Percentiles rank a stretch among this genome's conserved stretches.
These are phyloP conservation scores for Xylaria bambusicola DNA, from an alignment of 495 filamentous ascomycete genomes.

Conservation along the genomic window DNA sequence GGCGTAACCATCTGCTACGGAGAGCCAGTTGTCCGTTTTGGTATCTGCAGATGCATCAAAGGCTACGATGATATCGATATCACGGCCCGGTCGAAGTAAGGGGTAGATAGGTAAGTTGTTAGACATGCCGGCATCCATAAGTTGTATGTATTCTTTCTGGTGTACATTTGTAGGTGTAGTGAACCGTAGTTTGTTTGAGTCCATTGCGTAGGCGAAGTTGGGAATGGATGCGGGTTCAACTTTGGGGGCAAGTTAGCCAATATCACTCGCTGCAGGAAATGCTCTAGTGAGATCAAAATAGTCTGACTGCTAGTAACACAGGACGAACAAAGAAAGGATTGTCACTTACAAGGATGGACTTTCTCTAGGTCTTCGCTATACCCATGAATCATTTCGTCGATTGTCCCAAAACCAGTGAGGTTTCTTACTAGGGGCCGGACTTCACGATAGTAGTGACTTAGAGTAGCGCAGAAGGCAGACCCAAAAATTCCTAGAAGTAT, in stretches of 20 bases:
- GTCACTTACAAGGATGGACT: slow-evolving; percentile 65
- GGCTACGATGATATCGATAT: slow-evolving; percentile 88
- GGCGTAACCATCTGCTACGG: slow-evolving; percentile 88
- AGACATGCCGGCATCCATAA: slow-evolving; percentile 98
- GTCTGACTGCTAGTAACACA: not conserved
- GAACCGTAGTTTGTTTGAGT: slow-evolving; percentile 62
- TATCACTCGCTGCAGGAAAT: no score
- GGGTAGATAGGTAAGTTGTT: slow-evolving; percentile 97
- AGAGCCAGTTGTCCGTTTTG: slow-evolving; percentile 89
- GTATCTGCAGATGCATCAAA: slow-evolving; percentile 87
- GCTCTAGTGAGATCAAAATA: not conserved
- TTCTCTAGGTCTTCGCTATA: slow-evolving; percentile 80
- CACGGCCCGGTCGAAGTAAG: slow-evolving; percentile 79
- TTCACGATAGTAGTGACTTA: slow-evolving; percentile 95
- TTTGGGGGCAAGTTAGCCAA: not conserved
- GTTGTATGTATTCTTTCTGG: slow-evolving; percentile 67
- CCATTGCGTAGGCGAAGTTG: slow-evolving; percentile 82
- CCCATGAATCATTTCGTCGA: slow-evolving; percentile 86
- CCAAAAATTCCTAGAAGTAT: slow-evolving; percentile 91
- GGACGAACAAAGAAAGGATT: not conserved
- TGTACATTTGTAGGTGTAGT: slow-evolving; percentile 76
- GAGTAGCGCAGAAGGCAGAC: slow-evolving; percentile 90
- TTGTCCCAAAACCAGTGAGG: slow-evolving; percentile 68
- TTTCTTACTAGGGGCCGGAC: slow-evolving; percentile 75
- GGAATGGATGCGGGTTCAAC: slow-evolving; percentile 84